Percentiles rank a stretch among this genome's conserved stretches.
Conservation (phyloP, 352 stramenopile species). For the Globisporangium paddicum region DNA sequence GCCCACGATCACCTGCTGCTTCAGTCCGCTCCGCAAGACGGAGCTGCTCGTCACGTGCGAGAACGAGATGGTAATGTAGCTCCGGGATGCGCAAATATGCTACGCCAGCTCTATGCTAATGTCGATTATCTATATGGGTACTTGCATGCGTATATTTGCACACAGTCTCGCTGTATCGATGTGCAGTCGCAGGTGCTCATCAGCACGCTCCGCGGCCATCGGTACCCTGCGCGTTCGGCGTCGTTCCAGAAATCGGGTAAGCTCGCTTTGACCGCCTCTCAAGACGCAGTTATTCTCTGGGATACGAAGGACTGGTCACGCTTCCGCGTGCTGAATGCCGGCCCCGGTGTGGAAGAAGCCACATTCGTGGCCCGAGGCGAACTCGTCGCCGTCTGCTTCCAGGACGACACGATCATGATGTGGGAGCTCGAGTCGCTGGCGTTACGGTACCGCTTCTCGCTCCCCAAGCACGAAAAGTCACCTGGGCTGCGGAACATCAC, state of each 20-base stretch:
- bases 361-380: conserved; percentile 55
- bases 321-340: conserved; percentile 75
- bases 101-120: background rate
- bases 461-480: conserved; percentile 61
- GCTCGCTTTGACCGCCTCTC: conserved; percentile 69
- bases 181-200: conserved; percentile 69
- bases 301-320: conserved; percentile 82
- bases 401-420: conserved; percentile 85
- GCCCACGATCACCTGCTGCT: conserved; percentile 56
- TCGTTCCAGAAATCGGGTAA: conserved; percentile 72
- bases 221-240: conserved; percentile 39
- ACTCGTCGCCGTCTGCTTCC: conserved; percentile 76
- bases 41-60: conserved; percentile 83
- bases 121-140: background rate
- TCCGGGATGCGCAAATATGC: background rate
- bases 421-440: conserved; percentile 75
- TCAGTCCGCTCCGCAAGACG: conserved; percentile 58
- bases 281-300: conserved; percentile 81
- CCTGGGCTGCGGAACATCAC: conserved; percentile 57
- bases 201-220: conserved; percentile 71
- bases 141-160: background rate
- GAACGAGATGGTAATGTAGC: conserved; percentile 60
- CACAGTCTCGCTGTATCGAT: conserved; percentile 63
- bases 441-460: conserved; percentile 63
- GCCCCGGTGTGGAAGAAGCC: conserved; percentile 55